A percentile compares a stretch with the other conserved stretches of the same genome.
These are phyloP conservation scores for Pseudopyricularia javanii DNA, from an alignment of 2,329 filamentous ascomycete species.

Conservation along the genomic window DNA sequence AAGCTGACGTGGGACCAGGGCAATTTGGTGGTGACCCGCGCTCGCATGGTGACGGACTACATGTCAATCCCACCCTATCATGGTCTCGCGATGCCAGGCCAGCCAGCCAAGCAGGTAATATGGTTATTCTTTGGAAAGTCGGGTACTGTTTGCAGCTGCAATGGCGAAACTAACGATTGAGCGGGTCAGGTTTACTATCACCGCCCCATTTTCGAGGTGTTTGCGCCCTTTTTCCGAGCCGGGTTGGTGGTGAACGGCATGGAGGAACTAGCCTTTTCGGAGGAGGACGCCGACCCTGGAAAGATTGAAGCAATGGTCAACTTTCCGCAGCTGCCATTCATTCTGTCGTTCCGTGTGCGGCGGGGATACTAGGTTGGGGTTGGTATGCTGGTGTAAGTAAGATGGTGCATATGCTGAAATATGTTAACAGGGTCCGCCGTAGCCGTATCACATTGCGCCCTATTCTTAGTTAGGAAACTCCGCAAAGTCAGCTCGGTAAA, in stretches of 20 bases:
- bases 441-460: no score
- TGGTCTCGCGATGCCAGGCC: constrained; percentile 21
- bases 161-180: no score
- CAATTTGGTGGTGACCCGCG: constrained; percentile 18
- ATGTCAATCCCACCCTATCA: constrained; percentile 24
- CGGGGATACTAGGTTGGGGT: background rate
- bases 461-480: background rate
- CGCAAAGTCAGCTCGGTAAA: background rate
- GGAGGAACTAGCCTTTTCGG: constrained; percentile 31
- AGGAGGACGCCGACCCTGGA: constrained; percentile 9
- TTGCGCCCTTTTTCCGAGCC: constrained; percentile 25
- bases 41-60: constrained; percentile 27
- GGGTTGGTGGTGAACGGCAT: constrained; percentile 29
- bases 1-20: constrained; percentile 24
- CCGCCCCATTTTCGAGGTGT: constrained; percentile 3
- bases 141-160: no score
- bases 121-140: no score
- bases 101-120: constrained; percentile 20
- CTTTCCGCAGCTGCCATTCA: constrained; percentile 22
- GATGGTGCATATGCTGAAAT: background rate
- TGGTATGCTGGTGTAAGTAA: background rate
- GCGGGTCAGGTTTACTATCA: constrained; percentile 4
- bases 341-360: constrained; percentile 19
- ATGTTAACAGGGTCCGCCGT: background rate
- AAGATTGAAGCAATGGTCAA: constrained; percentile 23